These are phyloP conservation scores for Syzygium malaccense DNA, from an alignment of 441 rosid genomes.

Conservation along the genomic window DNA sequence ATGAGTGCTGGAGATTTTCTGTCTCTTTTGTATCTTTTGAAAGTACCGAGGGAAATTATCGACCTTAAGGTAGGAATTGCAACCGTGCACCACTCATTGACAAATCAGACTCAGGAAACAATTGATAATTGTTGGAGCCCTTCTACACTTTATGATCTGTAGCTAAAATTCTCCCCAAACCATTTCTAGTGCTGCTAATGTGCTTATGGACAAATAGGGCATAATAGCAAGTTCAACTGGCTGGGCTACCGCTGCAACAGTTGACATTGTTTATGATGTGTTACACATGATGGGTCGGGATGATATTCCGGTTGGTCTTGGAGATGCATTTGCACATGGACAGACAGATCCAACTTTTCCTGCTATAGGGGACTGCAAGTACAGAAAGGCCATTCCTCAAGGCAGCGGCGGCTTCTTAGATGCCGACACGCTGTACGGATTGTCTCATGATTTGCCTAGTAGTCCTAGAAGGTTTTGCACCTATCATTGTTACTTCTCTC, in stretches of 20 bases:
- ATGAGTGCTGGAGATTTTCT: constrained; percentile 19
- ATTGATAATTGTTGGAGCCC: not conserved
- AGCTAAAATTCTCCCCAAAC: not conserved
- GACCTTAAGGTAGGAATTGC: constrained; percentile 52
- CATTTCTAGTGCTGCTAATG: not conserved
- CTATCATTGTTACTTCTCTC: not conserved
- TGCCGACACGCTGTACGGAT: constrained; percentile 85
- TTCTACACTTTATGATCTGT: not conserved
- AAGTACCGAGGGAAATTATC: constrained; percentile 61
- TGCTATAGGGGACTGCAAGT: constrained; percentile 73
- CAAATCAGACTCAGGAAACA: not conserved
- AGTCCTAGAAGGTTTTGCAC: constrained; percentile 71
- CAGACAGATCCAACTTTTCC: constrained; percentile 49
- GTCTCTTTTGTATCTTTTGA: constrained; percentile 48
- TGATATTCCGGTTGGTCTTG: constrained; percentile 79
- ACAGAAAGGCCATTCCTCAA: constrained; percentile 59
- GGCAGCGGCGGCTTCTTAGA: constrained; percentile 82
- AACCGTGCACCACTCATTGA: not conserved
- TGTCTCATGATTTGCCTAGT: constrained; percentile 64
- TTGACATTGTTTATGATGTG: constrained; percentile 4
- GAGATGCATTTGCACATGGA: constrained; percentile 54
- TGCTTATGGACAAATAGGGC: constrained; percentile 37
- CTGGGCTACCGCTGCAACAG: constrained; percentile 52
- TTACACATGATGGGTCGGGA: constrained; percentile 99
- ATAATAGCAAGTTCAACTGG: constrained; percentile 77